phyloP scores from a whole-genome alignment of 2,329 filamentous ascomycete species.

The Dothistroma pini region DNA sequence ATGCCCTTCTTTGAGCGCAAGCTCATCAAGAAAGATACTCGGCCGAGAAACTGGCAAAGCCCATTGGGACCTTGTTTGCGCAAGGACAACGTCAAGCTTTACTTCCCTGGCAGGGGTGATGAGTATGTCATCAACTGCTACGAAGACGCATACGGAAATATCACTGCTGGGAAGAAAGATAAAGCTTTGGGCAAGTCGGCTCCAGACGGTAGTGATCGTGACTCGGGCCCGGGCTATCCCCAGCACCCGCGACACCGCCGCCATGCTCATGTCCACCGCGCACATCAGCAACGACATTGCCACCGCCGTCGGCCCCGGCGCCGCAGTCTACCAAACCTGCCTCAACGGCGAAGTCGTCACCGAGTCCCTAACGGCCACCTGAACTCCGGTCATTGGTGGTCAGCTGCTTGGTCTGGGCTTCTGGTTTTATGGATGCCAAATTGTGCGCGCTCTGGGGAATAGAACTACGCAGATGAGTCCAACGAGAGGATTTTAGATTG shows the following conservation, averaged over 20 bases:
- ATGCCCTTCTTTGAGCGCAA: constrained; percentile 58
- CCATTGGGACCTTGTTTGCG: constrained; percentile 43
- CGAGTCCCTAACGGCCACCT: constrained; percentile 54
- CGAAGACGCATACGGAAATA: constrained; percentile 15
- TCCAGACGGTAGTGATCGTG: too few species aligned
- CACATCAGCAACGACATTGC: constrained; percentile 63
- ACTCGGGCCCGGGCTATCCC: too few species aligned
- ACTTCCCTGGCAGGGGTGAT: constrained; percentile 21
- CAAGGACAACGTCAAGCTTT: constrained; percentile 11
- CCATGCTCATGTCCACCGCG: constrained; percentile 31
- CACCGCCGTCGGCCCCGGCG: constrained; percentile 60
- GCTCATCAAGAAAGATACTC: constrained; percentile 59
- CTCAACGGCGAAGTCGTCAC: constrained; percentile 42
- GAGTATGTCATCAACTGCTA: constrained; percentile 24
- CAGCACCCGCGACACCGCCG: neutral
- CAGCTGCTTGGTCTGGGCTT: constrained; percentile 52
- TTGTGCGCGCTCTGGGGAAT: constrained; percentile 60
- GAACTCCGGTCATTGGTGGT: constrained; percentile 58
- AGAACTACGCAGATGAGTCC: constrained; percentile 59
- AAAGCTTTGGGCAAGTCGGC: neutral
- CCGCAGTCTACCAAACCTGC: constrained; percentile 60
- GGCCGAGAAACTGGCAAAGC: constrained; percentile 55
- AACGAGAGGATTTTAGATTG: constrained; percentile 56
- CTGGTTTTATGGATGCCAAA: constrained; percentile 60
- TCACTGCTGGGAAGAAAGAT: constrained; percentile 12